phyloP scores from a whole-genome alignment of 768 basidiomycete species.

The Suillus alpinus region DNA sequence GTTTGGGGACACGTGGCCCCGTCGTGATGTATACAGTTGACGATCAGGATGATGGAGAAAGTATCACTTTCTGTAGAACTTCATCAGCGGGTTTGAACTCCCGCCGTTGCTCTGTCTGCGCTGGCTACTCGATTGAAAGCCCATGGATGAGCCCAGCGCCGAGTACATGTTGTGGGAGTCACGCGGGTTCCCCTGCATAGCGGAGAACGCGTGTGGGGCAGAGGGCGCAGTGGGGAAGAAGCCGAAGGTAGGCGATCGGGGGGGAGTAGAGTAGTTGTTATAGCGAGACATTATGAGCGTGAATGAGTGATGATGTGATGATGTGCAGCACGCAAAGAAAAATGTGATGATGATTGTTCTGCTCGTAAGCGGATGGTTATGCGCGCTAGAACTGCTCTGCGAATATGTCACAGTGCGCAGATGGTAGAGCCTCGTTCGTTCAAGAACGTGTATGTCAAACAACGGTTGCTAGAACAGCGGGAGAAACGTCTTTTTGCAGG shows the following conservation, averaged over 20 bases:
- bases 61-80: conserved; percentile 33
- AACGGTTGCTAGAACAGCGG: conserved; percentile 3
- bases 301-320: conserved; percentile 4
- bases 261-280: conserved; percentile 36
- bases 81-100: conserved; percentile 31
- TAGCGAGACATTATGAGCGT: conserved; percentile 43
- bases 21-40: conserved; percentile 6
- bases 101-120: conserved; percentile 20
- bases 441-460: conserved; percentile 9
- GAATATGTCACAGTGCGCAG: conserved; percentile 6
- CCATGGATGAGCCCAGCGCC: conserved; percentile 37
- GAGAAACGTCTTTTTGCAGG: conserved; percentile 9
- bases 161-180: conserved; percentile 60
- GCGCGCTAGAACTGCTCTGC: neutral
- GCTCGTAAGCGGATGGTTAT: conserved; percentile 1
- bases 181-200: conserved; percentile 60
- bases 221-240: conserved; percentile 56
- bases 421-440: neutral
- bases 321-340: conserved; percentile 2
- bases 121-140: conserved; percentile 23
- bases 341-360: conserved; percentile 6
- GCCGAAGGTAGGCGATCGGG: conserved; percentile 55
- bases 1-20: conserved; percentile 10
- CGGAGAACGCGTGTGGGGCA: conserved; percentile 55
- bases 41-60: conserved; percentile 3